Percentiles rank a stretch among this genome's conserved stretches.
phyloP scores from a whole-genome alignment of 2,329 filamentous ascomycete genomes.

The Orbilia brochopaga region DNA sequence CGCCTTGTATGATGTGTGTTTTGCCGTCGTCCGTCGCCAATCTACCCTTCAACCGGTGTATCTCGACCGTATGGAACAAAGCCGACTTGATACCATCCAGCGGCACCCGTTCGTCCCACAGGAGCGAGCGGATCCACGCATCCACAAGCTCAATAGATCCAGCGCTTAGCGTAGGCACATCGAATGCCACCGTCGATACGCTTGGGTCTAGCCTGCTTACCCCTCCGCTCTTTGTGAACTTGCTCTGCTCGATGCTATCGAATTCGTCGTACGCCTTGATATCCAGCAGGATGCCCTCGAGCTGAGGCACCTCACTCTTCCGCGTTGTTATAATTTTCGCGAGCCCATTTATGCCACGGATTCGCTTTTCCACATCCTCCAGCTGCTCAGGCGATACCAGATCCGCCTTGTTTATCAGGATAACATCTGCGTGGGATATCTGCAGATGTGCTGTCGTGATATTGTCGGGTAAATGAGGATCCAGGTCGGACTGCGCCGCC shows the following conservation, averaged over 20 bases:
- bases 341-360: slow-evolving; percentile 85
- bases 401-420: slow-evolving; percentile 93
- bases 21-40: slow-evolving; percentile 70
- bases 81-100: slow-evolving; percentile 56
- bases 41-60: slow-evolving; percentile 86
- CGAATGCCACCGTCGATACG: slow-evolving; percentile 81
- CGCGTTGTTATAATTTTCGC: slow-evolving; percentile 83
- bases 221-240: slow-evolving; percentile 68
- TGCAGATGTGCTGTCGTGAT: slow-evolving; percentile 88
- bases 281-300: slow-evolving; percentile 87
- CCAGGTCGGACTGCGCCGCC: slow-evolving; percentile 59
- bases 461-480: slow-evolving; percentile 63
- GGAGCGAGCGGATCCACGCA: slow-evolving; percentile 77
- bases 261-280: slow-evolving; percentile 91
- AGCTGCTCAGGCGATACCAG: slow-evolving; percentile 76
- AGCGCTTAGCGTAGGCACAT: slow-evolving; percentile 67
- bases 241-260: slow-evolving; percentile 59
- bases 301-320: slow-evolving; percentile 76
- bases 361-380: slow-evolving; percentile 70
- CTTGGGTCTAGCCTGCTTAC: slow-evolving; percentile 89
- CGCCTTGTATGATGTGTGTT: slow-evolving; percentile 83
- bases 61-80: slow-evolving; percentile 64
- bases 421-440: slow-evolving; percentile 93
- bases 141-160: slow-evolving; percentile 71
- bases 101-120: slow-evolving; percentile 79